These are phyloP conservation scores for Coleophoma cylindrospora DNA, from an alignment of 2,329 filamentous ascomycete species.

Conservation along the genomic window DNA sequence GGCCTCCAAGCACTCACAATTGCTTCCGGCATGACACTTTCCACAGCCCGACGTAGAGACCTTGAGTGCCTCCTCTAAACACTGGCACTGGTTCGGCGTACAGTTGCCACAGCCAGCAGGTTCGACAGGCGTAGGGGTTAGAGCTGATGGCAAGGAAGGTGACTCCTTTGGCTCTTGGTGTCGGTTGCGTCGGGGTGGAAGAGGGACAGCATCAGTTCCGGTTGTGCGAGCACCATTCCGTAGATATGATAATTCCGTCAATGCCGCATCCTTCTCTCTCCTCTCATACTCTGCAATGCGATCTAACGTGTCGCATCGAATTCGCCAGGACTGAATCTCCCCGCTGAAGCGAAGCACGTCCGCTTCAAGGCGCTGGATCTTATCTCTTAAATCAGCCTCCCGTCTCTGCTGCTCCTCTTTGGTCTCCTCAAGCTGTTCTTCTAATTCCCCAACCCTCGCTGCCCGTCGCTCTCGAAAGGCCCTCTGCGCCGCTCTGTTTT, in stretches of 20 bases:
- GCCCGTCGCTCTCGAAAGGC: constrained; percentile 85
- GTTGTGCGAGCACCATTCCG: constrained; percentile 23
- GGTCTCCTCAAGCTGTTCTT: constrained; percentile 60
- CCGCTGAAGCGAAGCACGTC: constrained; percentile 59
- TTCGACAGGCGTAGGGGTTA: constrained; percentile 18
- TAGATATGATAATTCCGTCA: constrained; percentile 32
- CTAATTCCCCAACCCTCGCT: constrained; percentile 73
- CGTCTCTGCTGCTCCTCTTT: constrained; percentile 51
- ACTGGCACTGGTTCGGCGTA: constrained; percentile 49
- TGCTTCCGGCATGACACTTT: constrained; percentile 56
- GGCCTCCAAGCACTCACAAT: constrained; percentile 58
- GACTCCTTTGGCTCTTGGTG: constrained; percentile 13
- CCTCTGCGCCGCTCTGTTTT: constrained; percentile 88
- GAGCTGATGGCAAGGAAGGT: constrained; percentile 15
- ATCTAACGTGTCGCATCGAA: constrained; percentile 26
- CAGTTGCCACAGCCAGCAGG: constrained; percentile 50
- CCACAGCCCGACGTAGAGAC: constrained; percentile 55
- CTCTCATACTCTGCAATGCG: constrained; percentile 28
- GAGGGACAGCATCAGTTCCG: constrained; percentile 32
- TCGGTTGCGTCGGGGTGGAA: constrained; percentile 28
- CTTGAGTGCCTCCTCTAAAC: constrained; percentile 53
- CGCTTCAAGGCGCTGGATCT: constrained; percentile 53
- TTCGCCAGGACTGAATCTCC: constrained; percentile 27
- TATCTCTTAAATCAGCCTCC: constrained; percentile 49
- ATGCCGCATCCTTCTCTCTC: constrained; percentile 35